Evolutionary conservation across 2,329 filamentous ascomycete species (phyloP).

Genomic region (Westerdykella sp.): DNA sequence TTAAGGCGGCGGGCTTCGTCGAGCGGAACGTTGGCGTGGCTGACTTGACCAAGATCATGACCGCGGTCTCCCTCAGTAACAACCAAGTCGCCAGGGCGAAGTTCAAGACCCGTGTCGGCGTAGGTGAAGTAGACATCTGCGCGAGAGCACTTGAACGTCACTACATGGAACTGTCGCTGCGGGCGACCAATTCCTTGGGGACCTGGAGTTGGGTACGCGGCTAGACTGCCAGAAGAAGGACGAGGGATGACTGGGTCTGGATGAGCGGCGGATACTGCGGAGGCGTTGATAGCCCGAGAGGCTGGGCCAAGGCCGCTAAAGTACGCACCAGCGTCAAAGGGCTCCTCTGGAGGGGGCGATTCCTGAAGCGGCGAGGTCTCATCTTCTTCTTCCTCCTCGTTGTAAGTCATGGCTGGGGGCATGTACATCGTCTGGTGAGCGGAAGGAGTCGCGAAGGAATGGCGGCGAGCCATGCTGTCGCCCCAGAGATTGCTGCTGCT

Average conservation of each 20-base stretch:
- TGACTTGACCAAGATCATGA: slow-evolving; percentile 89
- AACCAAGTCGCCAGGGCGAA: slow-evolving; percentile 87
- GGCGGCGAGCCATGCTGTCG: slow-evolving; percentile 56
- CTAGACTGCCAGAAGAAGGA: neutral
- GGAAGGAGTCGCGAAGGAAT: slow-evolving; percentile 58
- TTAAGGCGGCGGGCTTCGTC: slow-evolving; percentile 82
- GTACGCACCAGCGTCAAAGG: slow-evolving; percentile 39
- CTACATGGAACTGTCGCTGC: slow-evolving; percentile 61
- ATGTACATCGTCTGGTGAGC: neutral
- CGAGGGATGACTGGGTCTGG: slow-evolving; percentile 24
- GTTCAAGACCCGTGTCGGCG: slow-evolving; percentile 84
- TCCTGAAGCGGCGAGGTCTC: slow-evolving; percentile 20
- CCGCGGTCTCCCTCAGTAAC: slow-evolving; percentile 97
- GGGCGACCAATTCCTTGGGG: slow-evolving; percentile 18
- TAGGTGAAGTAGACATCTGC: slow-evolving; percentile 97
- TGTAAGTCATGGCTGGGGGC: slow-evolving; percentile 7
- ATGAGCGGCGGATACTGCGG: slow-evolving; percentile 32
- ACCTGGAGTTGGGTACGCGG: slow-evolving; percentile 18
- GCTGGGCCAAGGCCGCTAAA: slow-evolving; percentile 34
- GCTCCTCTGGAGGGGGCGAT: slow-evolving; percentile 54
- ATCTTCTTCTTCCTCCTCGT: slow-evolving; percentile 31
- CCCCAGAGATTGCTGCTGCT: slow-evolving; percentile 18
- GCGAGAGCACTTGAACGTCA: slow-evolving; percentile 92
- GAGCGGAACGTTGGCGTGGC: slow-evolving; percentile 80
- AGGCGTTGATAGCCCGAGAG: slow-evolving; percentile 32